Evolutionary conservation across 2,329 filamentous ascomycete species (phyloP).

Genomic region (Pseudonectria foliicola): DNA sequence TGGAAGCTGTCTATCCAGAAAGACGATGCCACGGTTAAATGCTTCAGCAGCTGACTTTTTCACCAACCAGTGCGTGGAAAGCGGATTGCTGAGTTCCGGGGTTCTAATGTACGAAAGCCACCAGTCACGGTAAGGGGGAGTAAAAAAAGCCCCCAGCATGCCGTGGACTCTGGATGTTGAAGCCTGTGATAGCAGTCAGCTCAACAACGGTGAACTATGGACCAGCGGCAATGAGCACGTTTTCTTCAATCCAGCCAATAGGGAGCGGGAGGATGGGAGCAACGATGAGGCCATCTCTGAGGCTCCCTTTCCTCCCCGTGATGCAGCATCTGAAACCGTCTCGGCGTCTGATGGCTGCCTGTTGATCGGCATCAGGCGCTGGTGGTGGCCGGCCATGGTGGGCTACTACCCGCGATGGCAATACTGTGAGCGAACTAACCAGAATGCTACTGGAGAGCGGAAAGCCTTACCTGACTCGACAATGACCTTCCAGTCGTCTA

Average conservation of each 20-base stretch:
- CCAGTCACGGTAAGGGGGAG: constrained; percentile 22
- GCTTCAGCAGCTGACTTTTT: constrained; percentile 16
- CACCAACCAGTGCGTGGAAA: constrained; percentile 24
- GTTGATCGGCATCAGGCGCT: neutral
- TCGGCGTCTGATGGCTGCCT: constrained; percentile 1
- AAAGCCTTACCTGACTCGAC: constrained; percentile 16
- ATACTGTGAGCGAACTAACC: neutral
- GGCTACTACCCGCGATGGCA: neutral
- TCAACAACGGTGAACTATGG: too few species aligned
- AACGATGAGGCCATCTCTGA: constrained; percentile 5
- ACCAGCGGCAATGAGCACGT: neutral
- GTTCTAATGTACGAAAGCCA: constrained; percentile 20
- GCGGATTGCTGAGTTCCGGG: constrained; percentile 5
- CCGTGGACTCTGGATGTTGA: constrained; percentile 1
- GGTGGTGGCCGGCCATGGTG: neutral
- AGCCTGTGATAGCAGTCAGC: neutral
- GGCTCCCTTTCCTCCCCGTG: constrained; percentile 4
- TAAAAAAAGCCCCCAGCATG: constrained; percentile 23
- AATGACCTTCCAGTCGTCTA: constrained; percentile 21
- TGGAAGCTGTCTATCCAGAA: constrained; percentile 15
- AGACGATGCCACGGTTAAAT: constrained; percentile 16
- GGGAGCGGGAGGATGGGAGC: constrained; percentile 3
- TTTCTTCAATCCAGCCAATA: constrained; percentile 2
- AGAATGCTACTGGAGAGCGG: neutral
- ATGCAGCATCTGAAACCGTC: constrained; percentile 8